phyloP scores from a whole-genome alignment of 2,329 filamentous ascomycete genomes.

The Teratosphaeria destructans region DNA sequence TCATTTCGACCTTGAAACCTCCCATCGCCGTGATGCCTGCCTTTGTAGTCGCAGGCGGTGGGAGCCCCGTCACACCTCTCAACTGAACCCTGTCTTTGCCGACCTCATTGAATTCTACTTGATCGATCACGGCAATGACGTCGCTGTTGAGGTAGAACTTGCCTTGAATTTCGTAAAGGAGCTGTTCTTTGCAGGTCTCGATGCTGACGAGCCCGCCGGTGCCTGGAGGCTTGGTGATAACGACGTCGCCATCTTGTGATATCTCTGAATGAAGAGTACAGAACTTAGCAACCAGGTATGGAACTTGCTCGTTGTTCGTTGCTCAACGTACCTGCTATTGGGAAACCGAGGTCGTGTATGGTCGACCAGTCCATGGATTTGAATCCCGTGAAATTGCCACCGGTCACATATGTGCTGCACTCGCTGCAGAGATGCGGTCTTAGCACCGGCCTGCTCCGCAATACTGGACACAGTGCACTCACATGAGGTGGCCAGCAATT shows the following conservation, averaged over 20 bases:
- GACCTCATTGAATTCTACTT: slow-evolving; percentile 40
- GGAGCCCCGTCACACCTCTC: slow-evolving; percentile 31
- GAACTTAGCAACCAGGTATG: neutral
- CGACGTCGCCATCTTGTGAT: slow-evolving; percentile 22
- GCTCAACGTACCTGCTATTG: neutral
- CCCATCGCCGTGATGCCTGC: slow-evolving; percentile 34
- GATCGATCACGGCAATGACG: slow-evolving; percentile 40
- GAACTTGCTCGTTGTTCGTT: neutral
- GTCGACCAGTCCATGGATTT: slow-evolving; percentile 22
- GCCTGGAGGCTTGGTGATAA: slow-evolving; percentile 23
- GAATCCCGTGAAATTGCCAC: slow-evolving; percentile 32
- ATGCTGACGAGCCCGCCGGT: slow-evolving; percentile 28
- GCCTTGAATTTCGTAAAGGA: slow-evolving; percentile 45
- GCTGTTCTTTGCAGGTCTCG: slow-evolving; percentile 40
- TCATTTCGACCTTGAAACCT: slow-evolving; percentile 34
- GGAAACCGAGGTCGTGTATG: slow-evolving; percentile 19
- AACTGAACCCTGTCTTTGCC: slow-evolving; percentile 37
- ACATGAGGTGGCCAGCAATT: slow-evolving; percentile 31
- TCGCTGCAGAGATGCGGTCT: slow-evolving; percentile 10
- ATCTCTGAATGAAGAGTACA: slow-evolving; percentile 22
- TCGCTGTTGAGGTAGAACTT: slow-evolving; percentile 46
- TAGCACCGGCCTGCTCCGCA: neutral
- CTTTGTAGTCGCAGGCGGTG: slow-evolving; percentile 41
- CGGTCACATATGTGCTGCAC: slow-evolving; percentile 27
- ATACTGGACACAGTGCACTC: neutral